Percentiles rank a stretch among this genome's conserved stretches.
Evolutionary conservation across 2,329 filamentous ascomycete genomes (phyloP).

Genomic region (Alternaria sp.): DNA sequence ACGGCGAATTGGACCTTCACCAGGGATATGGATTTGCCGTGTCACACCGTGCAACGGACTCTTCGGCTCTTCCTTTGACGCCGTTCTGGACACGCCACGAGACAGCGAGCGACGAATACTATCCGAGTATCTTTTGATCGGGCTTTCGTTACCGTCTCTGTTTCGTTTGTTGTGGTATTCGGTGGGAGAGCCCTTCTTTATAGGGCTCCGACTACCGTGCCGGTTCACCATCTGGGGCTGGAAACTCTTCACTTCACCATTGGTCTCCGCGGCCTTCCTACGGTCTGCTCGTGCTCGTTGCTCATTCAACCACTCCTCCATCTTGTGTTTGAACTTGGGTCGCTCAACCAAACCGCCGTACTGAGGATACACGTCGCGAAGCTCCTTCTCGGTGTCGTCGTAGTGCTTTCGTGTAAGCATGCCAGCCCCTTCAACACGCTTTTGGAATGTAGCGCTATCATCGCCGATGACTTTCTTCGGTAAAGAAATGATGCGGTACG

Average conservation of each 20-base stretch:
- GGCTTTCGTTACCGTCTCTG: slow-evolving; percentile 18
- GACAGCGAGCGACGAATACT: slow-evolving; percentile 30
- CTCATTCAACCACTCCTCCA: slow-evolving; percentile 40
- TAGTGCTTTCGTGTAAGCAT: slow-evolving; percentile 33
- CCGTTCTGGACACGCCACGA: slow-evolving; percentile 12
- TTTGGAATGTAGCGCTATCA: neutral
- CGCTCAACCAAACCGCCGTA: slow-evolving; percentile 46
- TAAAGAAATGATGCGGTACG: slow-evolving; percentile 32
- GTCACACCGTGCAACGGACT: slow-evolving; percentile 36
- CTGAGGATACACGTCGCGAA: slow-evolving; percentile 40
- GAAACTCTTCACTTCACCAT: slow-evolving; percentile 16
- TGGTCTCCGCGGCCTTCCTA: slow-evolving; percentile 21
- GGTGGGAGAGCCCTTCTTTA: neutral
- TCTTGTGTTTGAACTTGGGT: slow-evolving; percentile 38
- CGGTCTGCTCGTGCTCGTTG: slow-evolving; percentile 32
- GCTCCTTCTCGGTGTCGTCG: slow-evolving; percentile 38
- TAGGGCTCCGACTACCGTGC: neutral
- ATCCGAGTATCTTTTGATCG: slow-evolving; percentile 32
- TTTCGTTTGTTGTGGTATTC: neutral
- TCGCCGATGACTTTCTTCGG: slow-evolving; percentile 13
- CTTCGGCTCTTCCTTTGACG: slow-evolving; percentile 25
- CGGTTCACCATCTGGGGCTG: slow-evolving; percentile 15
- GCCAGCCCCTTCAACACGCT: slow-evolving; percentile 2
- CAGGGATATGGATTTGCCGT: slow-evolving; percentile 23
- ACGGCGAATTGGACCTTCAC: slow-evolving; percentile 2